phyloP scores from a whole-genome alignment of 345 rosid species.

The Gossypium ekmanianum region DNA sequence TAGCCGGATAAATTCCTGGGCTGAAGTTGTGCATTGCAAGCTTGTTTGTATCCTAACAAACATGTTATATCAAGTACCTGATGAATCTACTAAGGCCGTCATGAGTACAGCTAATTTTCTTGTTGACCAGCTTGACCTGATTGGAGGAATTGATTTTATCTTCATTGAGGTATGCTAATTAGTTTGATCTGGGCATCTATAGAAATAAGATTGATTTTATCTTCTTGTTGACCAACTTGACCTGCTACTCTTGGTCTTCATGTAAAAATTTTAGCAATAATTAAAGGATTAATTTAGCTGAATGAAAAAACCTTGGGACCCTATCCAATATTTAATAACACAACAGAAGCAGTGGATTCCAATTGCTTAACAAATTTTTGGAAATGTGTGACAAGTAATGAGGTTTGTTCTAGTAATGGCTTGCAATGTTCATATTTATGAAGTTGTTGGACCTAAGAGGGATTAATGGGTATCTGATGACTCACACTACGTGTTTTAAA shows the following conservation, averaged over 20 bases:
- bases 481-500: not conserved
- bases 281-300: not conserved
- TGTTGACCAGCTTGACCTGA: slow-evolving; percentile 78
- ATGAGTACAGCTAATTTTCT: slow-evolving; percentile 57
- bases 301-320: not conserved
- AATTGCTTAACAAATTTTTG: not conserved
- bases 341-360: not conserved
- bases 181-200: slow-evolving; percentile 1
- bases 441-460: slow-evolving; percentile 13
- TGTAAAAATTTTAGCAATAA: not conserved
- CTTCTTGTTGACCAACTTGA: not conserved
- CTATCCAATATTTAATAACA: not conserved
- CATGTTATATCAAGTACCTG: slow-evolving; percentile 80
- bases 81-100: slow-evolving; percentile 35
- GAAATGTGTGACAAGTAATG: slow-evolving; percentile 2
- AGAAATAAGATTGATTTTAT: slow-evolving; percentile 3
- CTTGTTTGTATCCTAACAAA: slow-evolving; percentile 83
- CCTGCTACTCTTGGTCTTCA: not conserved
- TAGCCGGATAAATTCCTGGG: slow-evolving; percentile 89
- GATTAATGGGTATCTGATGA: not conserved
- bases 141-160: slow-evolving; percentile 92
- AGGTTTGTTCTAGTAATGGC: not conserved
- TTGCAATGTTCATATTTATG: slow-evolving; percentile 10
- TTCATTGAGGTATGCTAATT: slow-evolving; percentile 66
- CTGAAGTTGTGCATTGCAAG: slow-evolving; percentile 93